Base-by-base conservation (phyloP, 208 protist genomes). In the Lotmaria passim region DNA sequence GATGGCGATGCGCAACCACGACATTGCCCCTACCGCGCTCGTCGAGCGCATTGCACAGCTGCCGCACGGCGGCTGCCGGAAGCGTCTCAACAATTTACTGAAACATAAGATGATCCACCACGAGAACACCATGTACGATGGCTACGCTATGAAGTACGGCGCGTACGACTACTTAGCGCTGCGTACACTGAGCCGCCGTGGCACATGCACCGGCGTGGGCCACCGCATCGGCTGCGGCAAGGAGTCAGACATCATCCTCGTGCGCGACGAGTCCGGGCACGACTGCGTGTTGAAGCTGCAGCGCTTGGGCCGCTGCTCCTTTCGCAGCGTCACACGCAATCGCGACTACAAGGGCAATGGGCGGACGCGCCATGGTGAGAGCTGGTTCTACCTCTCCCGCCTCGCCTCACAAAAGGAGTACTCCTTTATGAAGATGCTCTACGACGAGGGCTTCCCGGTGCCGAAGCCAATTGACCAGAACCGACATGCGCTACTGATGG, bases 1-100 rank as follows among this genome's bases (percentile, higher is more conserved):
- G 82, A 96, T 99, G 95, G 97, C 98, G 28, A 99, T 99, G 97
- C 97, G 98, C 36, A 99, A 99, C 77, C 99, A 99, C 85, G 98
- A 99, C 53, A 73, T 99, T 2, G 97, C 98, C 0, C 98, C 99
- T 0, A 88, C 88, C 0, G 79, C 78, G 28, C 83, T 99, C 2
- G 92, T 99, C 58, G 87, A 96, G 33, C 84, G 81, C 48, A 98
- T 99, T 69, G 94, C 98, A 1, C 91, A 93, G 52, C 87, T 99
- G 6, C 96, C 91, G 33, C 90, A 93, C 59, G 97, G 98, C 34
- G 96, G 95, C n/a, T 89, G 81, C 55, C 84, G 90, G 58, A 99
- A 98, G 74, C 68, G 95, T 2, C 85, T 99, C 7, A 73, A 78
- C 51, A 83, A 80, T 36, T 73, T 99, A 17, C 81, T 98, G 26